Evolutionary conservation across 208 protist species (phyloP).

Genomic region (Vickermania ingenoplastis): DNA sequence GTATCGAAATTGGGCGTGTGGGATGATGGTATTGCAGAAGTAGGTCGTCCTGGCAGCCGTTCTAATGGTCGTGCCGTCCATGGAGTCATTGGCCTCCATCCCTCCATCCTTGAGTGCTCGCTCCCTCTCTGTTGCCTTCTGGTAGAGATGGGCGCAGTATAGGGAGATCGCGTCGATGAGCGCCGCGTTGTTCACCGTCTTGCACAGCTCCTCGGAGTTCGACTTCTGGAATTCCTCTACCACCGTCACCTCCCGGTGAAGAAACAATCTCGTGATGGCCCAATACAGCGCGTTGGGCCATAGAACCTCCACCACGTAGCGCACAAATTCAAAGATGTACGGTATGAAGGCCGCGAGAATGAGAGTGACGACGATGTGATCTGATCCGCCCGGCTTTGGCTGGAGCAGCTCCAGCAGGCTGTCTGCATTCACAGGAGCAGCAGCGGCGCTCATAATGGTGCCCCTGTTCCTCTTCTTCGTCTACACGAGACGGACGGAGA

Average conservation of each 20-base stretch:
- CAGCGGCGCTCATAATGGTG: no score
- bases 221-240: slow-evolving; percentile 7
- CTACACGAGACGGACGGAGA: no score
- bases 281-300: slow-evolving; percentile 25
- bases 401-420: slow-evolving; percentile 1
- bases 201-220: not conserved
- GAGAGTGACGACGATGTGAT: slow-evolving; percentile 15
- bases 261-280: slow-evolving; percentile 9
- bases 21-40: not conserved
- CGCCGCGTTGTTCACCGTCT: slow-evolving; percentile 5
- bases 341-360: slow-evolving; percentile 31
- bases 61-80: slow-evolving; percentile 1
- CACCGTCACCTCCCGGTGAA: slow-evolving; percentile 18
- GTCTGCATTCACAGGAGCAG: not conserved
- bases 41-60: not conserved
- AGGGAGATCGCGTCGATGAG: slow-evolving; percentile 14
- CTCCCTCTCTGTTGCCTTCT: not conserved
- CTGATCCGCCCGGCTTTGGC: no score
- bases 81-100: not conserved
- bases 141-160: slow-evolving; percentile 11
- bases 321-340: slow-evolving; percentile 29
- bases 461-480: no score
- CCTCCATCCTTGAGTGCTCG: not conserved
- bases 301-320: slow-evolving; percentile 5
- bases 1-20: slow-evolving; percentile 10